Conservation (phyloP, 768 basidiomycete genomes). For the Chalciporus pseudorubinellus region DNA sequence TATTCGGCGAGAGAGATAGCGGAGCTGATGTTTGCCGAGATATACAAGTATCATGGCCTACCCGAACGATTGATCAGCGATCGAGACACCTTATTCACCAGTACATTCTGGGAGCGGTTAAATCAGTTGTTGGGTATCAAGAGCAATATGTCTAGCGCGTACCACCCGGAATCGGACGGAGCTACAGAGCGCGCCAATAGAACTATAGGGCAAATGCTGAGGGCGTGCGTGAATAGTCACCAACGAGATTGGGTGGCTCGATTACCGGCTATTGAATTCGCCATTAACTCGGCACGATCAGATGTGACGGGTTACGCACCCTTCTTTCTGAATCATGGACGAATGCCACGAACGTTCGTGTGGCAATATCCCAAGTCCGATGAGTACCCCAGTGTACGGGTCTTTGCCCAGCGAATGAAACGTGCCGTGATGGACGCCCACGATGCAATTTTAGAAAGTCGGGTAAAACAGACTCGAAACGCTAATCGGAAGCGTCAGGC, state of each 20-base stretch:
- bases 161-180: constrained; percentile 36
- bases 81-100: no score
- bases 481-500: constrained; percentile 24
- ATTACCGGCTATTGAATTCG: no score
- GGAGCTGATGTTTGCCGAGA: no score
- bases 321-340: constrained; percentile 11
- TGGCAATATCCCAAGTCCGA: constrained; percentile 11
- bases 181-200: constrained; percentile 26
- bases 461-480: constrained; percentile 33
- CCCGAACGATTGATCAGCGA: no score
- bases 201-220: constrained; percentile 15
- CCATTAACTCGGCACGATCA: constrained; percentile 14
- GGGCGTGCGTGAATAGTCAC: not conserved
- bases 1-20: no score
- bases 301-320: constrained; percentile 22
- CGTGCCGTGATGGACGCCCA: constrained; percentile 31
- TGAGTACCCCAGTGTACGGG: constrained; percentile 28
- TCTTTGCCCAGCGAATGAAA: constrained; percentile 28
- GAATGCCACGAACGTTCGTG: constrained; percentile 11
- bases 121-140: no score
- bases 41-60: no score
- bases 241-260: constrained; percentile 16
- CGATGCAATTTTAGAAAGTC: constrained; percentile 27
- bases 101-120: no score
- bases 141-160: constrained; percentile 29